Base-by-base conservation (phyloP, 1,284 basidiomycete species). In the Sanghuangporus sanghuang region DNA sequence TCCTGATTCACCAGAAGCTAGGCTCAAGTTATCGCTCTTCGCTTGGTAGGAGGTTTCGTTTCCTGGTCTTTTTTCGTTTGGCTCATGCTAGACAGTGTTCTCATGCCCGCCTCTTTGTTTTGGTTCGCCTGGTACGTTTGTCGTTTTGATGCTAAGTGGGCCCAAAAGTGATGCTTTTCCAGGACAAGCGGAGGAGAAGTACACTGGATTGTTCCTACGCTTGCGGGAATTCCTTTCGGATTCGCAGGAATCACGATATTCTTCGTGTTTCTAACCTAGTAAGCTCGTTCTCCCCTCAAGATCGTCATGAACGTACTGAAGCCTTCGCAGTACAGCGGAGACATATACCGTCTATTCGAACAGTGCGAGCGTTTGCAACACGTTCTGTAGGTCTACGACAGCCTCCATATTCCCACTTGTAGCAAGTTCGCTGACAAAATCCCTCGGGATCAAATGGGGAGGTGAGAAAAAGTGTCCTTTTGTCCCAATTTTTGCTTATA, bases 121-220 rank as follows among this genome's bases (percentile, higher is more conserved):
- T 73, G 72, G 72, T 71, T 73, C 38, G 72, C 71, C 53, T 73
- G 72, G 72, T 72, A 48, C 7, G 71, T 18, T 59, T 36, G 53
- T 36, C 12, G 6, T 16, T 11, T 16, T 11, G 39, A 55, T 49
- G 54, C 46, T 46, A 23, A 6, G 4, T 50, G 11, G 16, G 36
- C 36, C 38, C 27, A 38, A 4, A 32, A 11, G 12, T 32, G 12
- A 36, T 38, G 11, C 2, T 14, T 36, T 35, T 21, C 7, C 59
- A 73, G 72, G 72, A 70, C 72, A 36, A 73, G 72, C 60, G 65
- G 66, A 5, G 63, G 59, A 23, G 66, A 69, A 38, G 68, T 68
- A 1, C 70, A 71, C 59, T 73, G 72, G 72, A 67, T 72, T 21
- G 68, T 67, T 1, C 69, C 72, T 12, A 66, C 69, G 1, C 67